A percentile compares a stretch with the other conserved stretches of the same genome.
Evolutionary conservation across 768 basidiomycete species (phyloP).

Genomic region (Tephrocybe sp.): DNA sequence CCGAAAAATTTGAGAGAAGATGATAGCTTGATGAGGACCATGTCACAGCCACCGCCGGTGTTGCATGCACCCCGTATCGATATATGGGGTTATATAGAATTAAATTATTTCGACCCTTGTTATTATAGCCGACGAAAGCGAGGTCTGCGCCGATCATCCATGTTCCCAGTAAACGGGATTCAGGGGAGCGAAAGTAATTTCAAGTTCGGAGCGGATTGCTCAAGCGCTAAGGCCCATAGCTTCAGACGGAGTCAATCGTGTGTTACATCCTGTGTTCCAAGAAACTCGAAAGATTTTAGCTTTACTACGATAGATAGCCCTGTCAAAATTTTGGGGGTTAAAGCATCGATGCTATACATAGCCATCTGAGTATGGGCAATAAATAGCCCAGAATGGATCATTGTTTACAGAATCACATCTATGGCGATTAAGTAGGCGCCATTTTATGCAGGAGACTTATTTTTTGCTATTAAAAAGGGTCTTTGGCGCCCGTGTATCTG

Average conservation of each 20-base stretch:
- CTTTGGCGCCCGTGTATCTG: too few relatives aligned
- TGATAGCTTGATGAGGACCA: too few relatives aligned
- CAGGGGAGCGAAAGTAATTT: slow-evolving; percentile 10
- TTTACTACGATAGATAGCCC: too few relatives aligned
- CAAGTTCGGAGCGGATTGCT: slow-evolving; percentile 6
- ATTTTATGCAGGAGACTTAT: too few relatives aligned
- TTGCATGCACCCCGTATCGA: slow-evolving; percentile 21
- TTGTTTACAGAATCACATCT: too few relatives aligned
- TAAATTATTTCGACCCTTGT: slow-evolving; percentile 8
- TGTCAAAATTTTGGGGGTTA: too few relatives aligned
- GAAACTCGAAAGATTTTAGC: too few relatives aligned
- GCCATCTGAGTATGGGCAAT: too few relatives aligned
- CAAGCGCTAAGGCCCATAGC: not conserved
- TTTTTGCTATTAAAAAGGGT: too few relatives aligned
- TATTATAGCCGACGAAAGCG: slow-evolving; percentile 17
- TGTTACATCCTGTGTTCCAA: not conserved
- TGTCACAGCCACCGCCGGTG: slow-evolving; percentile 23
- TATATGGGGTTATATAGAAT: slow-evolving; percentile 20
- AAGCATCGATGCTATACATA: too few relatives aligned
- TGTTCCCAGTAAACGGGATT: slow-evolving; percentile 1
- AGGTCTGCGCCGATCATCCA: slow-evolving; percentile 16
- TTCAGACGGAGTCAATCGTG: not conserved
- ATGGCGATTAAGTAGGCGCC: too few relatives aligned
- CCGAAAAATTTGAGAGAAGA: slow-evolving; percentile 6
- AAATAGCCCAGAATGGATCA: too few relatives aligned